phyloP scores from a whole-genome alignment of 306 rosid species.

The Quercus bicolor region DNA sequence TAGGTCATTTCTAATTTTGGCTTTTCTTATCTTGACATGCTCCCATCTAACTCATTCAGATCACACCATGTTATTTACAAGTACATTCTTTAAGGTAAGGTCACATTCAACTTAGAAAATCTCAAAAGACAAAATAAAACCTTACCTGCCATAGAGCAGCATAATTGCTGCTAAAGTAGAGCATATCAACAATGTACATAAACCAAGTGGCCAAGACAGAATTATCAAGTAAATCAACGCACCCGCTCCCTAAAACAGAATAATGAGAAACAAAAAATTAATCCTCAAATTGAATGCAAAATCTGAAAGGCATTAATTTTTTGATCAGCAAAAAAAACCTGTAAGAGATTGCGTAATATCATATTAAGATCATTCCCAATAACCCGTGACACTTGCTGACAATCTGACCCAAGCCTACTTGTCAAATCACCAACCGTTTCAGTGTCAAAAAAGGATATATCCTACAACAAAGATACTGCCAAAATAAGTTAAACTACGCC shows the following conservation, averaged over 20 bases:
- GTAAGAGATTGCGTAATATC: conserved; percentile 82
- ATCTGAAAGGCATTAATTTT: conserved; percentile 6
- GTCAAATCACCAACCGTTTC: conserved; percentile 98
- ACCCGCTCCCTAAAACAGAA: conserved; percentile 67
- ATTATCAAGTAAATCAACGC: conserved; percentile 71
- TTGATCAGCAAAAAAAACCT: conserved; percentile 45
- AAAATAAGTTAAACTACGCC: conserved; percentile 39
- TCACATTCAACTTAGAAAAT: conserved; percentile 14
- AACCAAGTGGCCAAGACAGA: conserved; percentile 93
- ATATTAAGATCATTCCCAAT: conserved; percentile 95
- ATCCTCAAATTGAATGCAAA: conserved; percentile 14
- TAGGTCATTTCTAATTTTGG: neutral
- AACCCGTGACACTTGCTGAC: conserved; percentile 96
- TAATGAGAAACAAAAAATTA: conserved; percentile 12
- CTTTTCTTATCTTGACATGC: neutral
- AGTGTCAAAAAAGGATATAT: conserved; percentile 87
- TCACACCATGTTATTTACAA: neutral
- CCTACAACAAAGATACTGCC: conserved; percentile 63
- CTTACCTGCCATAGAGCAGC: conserved; percentile 80
- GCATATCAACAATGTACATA: conserved; percentile 72
- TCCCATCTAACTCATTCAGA: neutral
- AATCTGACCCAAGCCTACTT: conserved; percentile 99
- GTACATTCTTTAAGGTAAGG: conserved; percentile 6
- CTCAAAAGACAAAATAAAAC: conserved; percentile 24
- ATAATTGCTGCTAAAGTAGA: conserved; percentile 62